Percentiles rank a stretch among this genome's conserved stretches.
Evolutionary conservation across 2,329 filamentous ascomycete species (phyloP).

Genomic region (Cadophora luteo-olivacea): DNA sequence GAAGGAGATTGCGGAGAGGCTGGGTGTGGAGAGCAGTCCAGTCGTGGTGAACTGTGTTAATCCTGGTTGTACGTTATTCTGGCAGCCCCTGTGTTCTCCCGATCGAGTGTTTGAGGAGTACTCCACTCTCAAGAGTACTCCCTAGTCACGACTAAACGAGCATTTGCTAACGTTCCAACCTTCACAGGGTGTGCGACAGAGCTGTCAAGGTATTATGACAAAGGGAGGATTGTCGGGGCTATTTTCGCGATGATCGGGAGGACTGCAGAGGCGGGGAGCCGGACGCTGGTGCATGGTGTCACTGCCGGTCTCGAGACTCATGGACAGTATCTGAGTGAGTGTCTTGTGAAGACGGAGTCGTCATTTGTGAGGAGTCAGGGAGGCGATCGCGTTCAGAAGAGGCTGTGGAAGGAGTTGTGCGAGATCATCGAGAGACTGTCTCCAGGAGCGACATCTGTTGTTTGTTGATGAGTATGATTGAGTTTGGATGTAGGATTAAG

Average conservation of each 20-base stretch:
- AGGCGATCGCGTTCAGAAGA: slow-evolving; percentile 17
- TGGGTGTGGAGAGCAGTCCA: background rate
- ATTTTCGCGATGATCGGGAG: slow-evolving; percentile 15
- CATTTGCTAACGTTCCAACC: too few relatives aligned
- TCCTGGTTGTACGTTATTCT: slow-evolving; percentile 1
- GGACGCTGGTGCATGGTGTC: slow-evolving; percentile 18
- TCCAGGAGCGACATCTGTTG: background rate
- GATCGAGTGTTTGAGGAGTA: too few relatives aligned
- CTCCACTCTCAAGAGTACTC: too few relatives aligned
- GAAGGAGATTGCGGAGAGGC: slow-evolving; percentile 12
- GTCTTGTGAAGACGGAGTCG: slow-evolving; percentile 14
- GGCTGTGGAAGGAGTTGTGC: slow-evolving; percentile 12
- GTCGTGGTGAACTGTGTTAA: slow-evolving; percentile 21
- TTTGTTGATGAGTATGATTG: background rate
- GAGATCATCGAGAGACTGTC: slow-evolving; percentile 16
- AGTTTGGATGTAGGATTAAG: background rate
- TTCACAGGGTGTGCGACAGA: slow-evolving; percentile 11
- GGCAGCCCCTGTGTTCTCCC: too few relatives aligned
- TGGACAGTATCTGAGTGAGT: slow-evolving; percentile 27
- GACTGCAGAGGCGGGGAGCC: slow-evolving; percentile 12
- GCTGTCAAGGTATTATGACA: slow-evolving; percentile 15
- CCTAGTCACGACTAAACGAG: too few relatives aligned
- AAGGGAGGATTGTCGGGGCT: slow-evolving; percentile 8
- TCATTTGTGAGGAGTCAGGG: slow-evolving; percentile 18
- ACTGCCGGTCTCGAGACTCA: slow-evolving; percentile 20